Conservation (phyloP, 768 basidiomycete genomes). For the Chalciporus sphaerocephalus region DNA sequence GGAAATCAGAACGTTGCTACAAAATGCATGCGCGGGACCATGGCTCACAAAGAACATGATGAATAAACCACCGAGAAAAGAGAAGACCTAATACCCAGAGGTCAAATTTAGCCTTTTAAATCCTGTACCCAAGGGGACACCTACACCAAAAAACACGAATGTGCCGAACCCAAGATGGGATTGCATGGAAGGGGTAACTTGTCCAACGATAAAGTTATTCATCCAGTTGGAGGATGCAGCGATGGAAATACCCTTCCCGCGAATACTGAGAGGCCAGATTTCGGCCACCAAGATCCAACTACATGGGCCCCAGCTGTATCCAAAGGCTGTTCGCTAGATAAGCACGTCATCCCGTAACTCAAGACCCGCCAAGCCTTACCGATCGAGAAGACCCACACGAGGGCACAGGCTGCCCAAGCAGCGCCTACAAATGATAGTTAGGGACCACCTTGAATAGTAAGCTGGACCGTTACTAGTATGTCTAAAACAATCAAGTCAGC, state of each 20-base stretch:
- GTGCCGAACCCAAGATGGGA: conserved; percentile 62
- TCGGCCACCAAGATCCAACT: conserved; percentile 77
- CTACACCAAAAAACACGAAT: conserved; percentile 72
- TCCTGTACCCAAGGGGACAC: conserved; percentile 14
- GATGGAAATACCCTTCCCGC: conserved; percentile 73
- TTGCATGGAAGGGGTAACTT: conserved; percentile 71
- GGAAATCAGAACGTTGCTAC: not conserved
- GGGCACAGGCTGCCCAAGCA: conserved; percentile 66
- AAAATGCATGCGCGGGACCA: not conserved
- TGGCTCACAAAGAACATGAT: conserved; percentile 56
- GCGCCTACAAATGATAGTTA: conserved; percentile 39
- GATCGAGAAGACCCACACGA: conserved; percentile 74
- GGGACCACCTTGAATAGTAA: not conserved
- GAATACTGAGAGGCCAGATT: conserved; percentile 67
- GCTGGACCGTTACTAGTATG: conserved; percentile 2
- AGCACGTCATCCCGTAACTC: not conserved
- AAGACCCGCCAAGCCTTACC: conserved; percentile 34
- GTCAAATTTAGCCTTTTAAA: not conserved
- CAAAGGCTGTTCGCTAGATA: conserved; percentile 43
- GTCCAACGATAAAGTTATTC: conserved; percentile 61
- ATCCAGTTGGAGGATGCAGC: conserved; percentile 78
- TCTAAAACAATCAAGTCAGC: not conserved
- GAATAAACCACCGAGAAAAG: conserved; percentile 63
- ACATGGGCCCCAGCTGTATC: conserved; percentile 78
- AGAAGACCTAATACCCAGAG: conserved; percentile 47